A percentile compares a stretch with the other conserved stretches of the same genome.
phyloP scores from a whole-genome alignment of 163 green algal species.

The Chlamydomonas reinhardtii region DNA sequence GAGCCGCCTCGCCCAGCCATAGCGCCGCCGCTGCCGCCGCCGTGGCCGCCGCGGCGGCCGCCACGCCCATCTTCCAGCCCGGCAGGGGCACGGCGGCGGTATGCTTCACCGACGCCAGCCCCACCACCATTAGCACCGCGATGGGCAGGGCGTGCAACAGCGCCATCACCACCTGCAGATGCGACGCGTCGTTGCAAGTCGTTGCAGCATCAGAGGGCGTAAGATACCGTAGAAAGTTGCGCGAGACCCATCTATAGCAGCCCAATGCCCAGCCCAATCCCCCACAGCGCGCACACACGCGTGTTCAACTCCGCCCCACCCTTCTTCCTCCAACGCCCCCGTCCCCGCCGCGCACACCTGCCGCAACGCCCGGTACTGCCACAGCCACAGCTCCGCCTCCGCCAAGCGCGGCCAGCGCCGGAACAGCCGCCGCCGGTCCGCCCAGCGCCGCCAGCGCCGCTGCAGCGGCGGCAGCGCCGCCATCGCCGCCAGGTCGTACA shows the following conservation, averaged over 20 bases:
- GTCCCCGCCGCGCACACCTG: neutral
- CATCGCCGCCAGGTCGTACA: slow-evolving; percentile 14
- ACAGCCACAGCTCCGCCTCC: slow-evolving; percentile 36
- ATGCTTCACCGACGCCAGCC: no score
- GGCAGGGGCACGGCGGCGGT: neutral
- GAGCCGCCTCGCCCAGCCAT: slow-evolving; percentile 9
- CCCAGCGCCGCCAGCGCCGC: neutral
- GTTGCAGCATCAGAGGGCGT: no score
- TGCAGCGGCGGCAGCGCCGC: slow-evolving; percentile 21
- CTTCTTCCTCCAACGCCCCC: no score
- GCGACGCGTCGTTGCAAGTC: no score
- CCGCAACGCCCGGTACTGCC: slow-evolving; percentile 34
- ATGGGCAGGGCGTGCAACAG: slow-evolving; percentile 6
- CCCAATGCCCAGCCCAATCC: no score
- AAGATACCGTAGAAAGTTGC: no score
- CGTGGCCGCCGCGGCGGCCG: slow-evolving; percentile 7
- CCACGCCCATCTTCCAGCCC: neutral
- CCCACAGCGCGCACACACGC: no score
- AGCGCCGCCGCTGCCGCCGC: slow-evolving; percentile 3
- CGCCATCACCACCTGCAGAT: neutral
- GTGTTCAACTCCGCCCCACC: no score
- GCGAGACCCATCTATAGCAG: no score
- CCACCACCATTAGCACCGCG: neutral
- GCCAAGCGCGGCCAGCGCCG: neutral
- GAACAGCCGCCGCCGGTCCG: neutral